A percentile compares a stretch with the other conserved stretches of the same genome.
These are phyloP conservation scores for Ulota crispa DNA, from an alignment of 225 moss, liverwort and hornwort species.

Conservation along the genomic window DNA sequence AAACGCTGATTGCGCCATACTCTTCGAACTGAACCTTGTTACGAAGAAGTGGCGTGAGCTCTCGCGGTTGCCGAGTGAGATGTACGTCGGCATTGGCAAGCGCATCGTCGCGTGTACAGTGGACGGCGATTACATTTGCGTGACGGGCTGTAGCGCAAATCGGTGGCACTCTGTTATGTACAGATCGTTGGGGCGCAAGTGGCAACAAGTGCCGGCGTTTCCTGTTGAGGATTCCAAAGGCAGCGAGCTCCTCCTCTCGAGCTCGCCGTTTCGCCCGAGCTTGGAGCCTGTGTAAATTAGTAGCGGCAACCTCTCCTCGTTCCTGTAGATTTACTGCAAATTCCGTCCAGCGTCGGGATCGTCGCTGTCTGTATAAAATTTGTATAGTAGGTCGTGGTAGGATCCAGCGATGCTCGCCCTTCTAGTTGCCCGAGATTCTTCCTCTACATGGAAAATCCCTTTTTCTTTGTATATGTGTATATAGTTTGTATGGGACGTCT, in stretches of 20 bases:
- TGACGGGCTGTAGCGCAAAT: constrained; percentile 37
- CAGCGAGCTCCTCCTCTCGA: constrained; percentile 42
- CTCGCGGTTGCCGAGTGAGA: constrained; percentile 26
- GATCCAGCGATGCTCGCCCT: background rate
- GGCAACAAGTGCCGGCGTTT: constrained; percentile 33
- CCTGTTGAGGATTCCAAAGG: constrained; percentile 18
- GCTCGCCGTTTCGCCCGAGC: constrained; percentile 54
- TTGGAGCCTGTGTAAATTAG: constrained; percentile 43
- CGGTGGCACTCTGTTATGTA: constrained; percentile 43
- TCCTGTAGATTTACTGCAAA: too few species aligned
- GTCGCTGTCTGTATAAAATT: background rate
- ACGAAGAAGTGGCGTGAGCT: constrained; percentile 39
- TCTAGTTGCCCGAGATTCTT: background rate
- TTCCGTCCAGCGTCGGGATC: too few species aligned
- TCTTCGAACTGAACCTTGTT: constrained; percentile 17
- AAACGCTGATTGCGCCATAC: background rate
- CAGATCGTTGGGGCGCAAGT: constrained; percentile 2
- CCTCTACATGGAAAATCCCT: background rate
- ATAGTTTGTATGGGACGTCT: background rate
- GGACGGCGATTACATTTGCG: constrained; percentile 35
- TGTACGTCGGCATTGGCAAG: constrained; percentile 40
- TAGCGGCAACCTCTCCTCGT: background rate
- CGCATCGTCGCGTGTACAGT: constrained; percentile 40
- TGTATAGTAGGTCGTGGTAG: background rate
- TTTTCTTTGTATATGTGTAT: background rate